These are phyloP conservation scores for Colletotrichum shisoi DNA, from an alignment of 2,329 filamentous ascomycete species.

Conservation along the genomic window DNA sequence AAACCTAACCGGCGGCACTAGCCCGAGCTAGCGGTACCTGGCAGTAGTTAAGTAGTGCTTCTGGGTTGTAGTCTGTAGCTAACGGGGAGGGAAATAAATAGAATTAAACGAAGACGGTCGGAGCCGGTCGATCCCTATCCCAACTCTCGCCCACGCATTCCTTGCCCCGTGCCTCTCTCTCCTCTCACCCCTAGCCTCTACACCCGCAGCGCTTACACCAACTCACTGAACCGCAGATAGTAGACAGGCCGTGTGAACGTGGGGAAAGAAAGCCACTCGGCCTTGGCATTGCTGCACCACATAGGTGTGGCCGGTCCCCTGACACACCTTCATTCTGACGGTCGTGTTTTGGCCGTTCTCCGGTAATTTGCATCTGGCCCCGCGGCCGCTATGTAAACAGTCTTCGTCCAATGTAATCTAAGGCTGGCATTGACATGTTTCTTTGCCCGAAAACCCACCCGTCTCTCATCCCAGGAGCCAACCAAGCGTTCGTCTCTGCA, in stretches of 20 bases:
- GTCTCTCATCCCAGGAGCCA: not conserved
- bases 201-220: too few relatives aligned
- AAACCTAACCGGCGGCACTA: conserved; percentile 1
- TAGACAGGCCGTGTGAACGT: not conserved
- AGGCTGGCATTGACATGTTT: conserved; percentile 10
- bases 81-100: conserved; percentile 15
- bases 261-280: conserved; percentile 3
- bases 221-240: too few relatives aligned
- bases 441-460: not conserved
- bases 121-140: conserved; percentile 7
- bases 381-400: not conserved
- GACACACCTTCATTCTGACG: conserved; percentile 15
- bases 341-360: conserved; percentile 15
- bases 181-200: not conserved
- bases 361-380: conserved; percentile 16
- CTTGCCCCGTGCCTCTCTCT: not conserved
- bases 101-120: conserved; percentile 26
- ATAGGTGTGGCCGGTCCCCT: conserved; percentile 29
- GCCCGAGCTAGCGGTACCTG: conserved; percentile 22
- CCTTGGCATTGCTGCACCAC: conserved; percentile 33
- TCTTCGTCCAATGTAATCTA: not conserved
- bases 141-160: conserved; percentile 5
- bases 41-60: conserved; percentile 7
- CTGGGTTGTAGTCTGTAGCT: not conserved
- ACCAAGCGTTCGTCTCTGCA: not conserved